Conservation (phyloP, 371 early-diverging fungal genomes). For the Circinella minor region DNA sequence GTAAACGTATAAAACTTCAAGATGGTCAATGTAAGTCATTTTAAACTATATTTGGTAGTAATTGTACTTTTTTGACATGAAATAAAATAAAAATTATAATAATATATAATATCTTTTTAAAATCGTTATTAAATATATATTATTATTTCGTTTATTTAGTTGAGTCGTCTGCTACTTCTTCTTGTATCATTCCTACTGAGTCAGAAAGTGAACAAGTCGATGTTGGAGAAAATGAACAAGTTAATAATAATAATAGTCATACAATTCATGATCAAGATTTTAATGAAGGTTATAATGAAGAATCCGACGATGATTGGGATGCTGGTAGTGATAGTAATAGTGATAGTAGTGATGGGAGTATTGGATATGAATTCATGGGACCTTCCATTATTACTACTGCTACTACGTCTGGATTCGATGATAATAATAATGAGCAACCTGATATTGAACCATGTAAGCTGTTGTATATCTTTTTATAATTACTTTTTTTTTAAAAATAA, state of each 20-base stretch:
- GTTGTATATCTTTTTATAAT: neutral
- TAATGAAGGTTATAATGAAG: slow-evolving; percentile 49
- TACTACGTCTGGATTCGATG: slow-evolving; percentile 18
- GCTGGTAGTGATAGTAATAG: slow-evolving; percentile 27
- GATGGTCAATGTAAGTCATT: neutral
- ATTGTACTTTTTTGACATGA: too few relatives aligned
- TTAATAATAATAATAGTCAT: neutral
- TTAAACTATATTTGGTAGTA: too few relatives aligned
- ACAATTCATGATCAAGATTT: slow-evolving; percentile 26
- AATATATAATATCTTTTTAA: too few relatives aligned
- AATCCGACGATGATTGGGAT: slow-evolving; percentile 56
- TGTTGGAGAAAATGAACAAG: slow-evolving; percentile 1
- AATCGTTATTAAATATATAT: too few relatives aligned
- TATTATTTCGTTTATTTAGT: neutral
- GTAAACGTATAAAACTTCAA: slow-evolving; percentile 4
- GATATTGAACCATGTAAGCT: slow-evolving; percentile 16
- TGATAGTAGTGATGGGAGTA: slow-evolving; percentile 25
- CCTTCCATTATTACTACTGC: neutral
- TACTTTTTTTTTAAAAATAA: too few relatives aligned
- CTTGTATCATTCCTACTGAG: neutral
- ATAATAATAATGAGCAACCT: slow-evolving; percentile 31
- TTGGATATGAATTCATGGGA: slow-evolving; percentile 27
- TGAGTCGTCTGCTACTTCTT: neutral
- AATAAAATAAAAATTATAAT: too few relatives aligned
- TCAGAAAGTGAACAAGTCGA: slow-evolving; percentile 11